Percentiles rank a stretch among this genome's conserved stretches.
These are phyloP conservation scores for Geoglossum cookeanum DNA, from an alignment of 2,329 filamentous ascomycete genomes.

Conservation along the genomic window DNA sequence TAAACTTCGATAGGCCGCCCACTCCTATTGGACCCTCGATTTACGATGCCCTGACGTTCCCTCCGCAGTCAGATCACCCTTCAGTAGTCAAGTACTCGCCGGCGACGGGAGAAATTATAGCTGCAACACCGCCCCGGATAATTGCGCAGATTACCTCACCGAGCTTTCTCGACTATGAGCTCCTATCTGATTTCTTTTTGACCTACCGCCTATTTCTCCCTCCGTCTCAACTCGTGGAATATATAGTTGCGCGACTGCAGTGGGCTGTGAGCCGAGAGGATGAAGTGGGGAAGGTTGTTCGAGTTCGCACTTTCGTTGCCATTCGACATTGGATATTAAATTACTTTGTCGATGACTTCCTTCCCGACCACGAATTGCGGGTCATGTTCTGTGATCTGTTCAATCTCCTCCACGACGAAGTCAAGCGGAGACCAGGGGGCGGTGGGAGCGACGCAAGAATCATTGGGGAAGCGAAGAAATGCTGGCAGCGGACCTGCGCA, in stretches of 20 bases:
- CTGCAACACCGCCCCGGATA: conserved; percentile 75
- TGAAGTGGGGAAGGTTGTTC: conserved; percentile 80
- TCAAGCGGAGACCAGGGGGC: conserved; percentile 31
- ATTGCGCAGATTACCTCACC: conserved; percentile 95
- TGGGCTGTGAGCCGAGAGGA: conserved; percentile 72
- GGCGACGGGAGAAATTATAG: conserved; percentile 53
- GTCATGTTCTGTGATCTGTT: conserved; percentile 62
- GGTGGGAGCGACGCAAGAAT: conserved; percentile 61
- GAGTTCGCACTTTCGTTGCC: conserved; percentile 87
- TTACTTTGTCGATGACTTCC: conserved; percentile 91
- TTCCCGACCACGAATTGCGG: conserved; percentile 54
- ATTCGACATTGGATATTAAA: conserved; percentile 95
- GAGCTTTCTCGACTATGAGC: conserved; percentile 86
- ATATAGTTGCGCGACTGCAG: conserved; percentile 65
- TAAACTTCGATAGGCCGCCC: background rate
- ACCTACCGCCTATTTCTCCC: conserved; percentile 82
- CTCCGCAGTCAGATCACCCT: conserved; percentile 38
- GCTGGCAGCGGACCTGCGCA: conserved; percentile 81
- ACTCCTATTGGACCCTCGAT: conserved; percentile 2
- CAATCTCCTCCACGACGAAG: conserved; percentile 39
- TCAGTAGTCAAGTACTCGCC: conserved; percentile 67
- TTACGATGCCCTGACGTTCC: conserved; percentile 2
- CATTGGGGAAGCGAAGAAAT: conserved; percentile 84
- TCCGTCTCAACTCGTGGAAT: conserved; percentile 54
- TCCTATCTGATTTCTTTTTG: conserved; percentile 93